Evolutionary conservation across 164 flowering plant species (phyloP), one percentile per base, ranked within the genome.

Genomic region (Annona cherimola): DNA sequence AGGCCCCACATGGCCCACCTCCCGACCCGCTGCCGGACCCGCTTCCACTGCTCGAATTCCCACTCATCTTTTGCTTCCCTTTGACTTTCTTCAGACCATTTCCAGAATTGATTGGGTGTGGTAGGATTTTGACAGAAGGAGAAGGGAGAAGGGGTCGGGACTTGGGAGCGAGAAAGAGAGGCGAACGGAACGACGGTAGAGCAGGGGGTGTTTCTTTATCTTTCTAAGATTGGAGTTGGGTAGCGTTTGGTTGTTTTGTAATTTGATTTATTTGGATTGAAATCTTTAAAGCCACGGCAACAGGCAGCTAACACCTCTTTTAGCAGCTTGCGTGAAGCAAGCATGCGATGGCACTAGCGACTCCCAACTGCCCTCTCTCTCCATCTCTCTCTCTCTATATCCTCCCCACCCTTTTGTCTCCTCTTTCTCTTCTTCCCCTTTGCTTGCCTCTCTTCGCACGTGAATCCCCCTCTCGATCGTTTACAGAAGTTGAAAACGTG

Each of bases 291-390:
- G 92, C 80, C 89, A 89, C 90, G 94, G 88, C 71, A 85, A 19
- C 1, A 83, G 69, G 78, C 76, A 84, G 83, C 86, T 81, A 79
- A 83, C 41, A 18, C 4, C 82, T 78, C 72, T 71, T 71, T 83
- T 76, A 84, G 87, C 81, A 82, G 97, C 81, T 94, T 91, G 97
- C 98, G 98, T 94, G 98, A 94, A 94, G 98, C 97, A 94, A 94
- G 86, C 93, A 89, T 84, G 87, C 79, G 86, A 85, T 84, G 80
- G 64, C 55, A 76, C 78, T 61, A 46, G 73, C 79, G 69, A 74
- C 73, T 78, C 75, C 81, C 74, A 72, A 69, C 63, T 73, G 71
- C 57, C 68, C 42, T 71, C 61, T 61, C 68, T 59, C 71, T 74
- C 54, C 61, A 65, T 72, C 66, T 71, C 61, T 64, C 66, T 59